A percentile compares a stretch with the other conserved stretches of the same genome.
These are phyloP conservation scores for Saccharomyces jurei DNA, from an alignment of 805 yeast genomes.

Conservation along the genomic window DNA sequence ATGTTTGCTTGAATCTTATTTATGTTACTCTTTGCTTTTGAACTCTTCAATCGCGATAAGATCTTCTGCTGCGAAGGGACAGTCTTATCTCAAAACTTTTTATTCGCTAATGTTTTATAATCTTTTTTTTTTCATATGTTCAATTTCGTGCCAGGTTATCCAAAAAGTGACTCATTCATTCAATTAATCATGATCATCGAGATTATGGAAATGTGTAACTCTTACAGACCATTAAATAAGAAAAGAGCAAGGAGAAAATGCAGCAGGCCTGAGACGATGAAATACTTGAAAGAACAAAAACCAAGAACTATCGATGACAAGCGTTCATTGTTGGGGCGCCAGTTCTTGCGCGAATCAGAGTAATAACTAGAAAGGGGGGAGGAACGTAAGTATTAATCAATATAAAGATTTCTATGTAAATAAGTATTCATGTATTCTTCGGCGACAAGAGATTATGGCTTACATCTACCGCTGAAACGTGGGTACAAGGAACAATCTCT, in stretches of 20 bases:
- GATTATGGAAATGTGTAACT: neutral
- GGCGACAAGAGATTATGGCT: conserved; percentile 48
- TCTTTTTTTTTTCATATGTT: neutral
- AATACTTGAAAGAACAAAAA: neutral
- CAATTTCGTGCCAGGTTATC: neutral
- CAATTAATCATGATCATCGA: neutral
- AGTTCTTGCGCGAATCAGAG: neutral
- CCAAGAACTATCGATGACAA: neutral
- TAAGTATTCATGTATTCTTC: neutral
- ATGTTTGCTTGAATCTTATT: conserved; percentile 4
- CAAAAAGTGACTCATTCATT: neutral
- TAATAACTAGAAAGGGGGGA: neutral
- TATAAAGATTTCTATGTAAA: neutral
- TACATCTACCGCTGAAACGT: conserved; percentile 95
- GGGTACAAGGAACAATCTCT: conserved; percentile 98
- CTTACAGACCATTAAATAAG: neutral
- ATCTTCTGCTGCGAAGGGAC: neutral
- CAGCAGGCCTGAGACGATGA: neutral
- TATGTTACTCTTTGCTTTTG: neutral
- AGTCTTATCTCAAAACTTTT: neutral
- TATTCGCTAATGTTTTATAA: neutral
- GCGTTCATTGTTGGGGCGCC: neutral
- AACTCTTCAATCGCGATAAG: neutral
- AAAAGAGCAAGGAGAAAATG: neutral
- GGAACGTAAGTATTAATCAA: neutral